These are phyloP conservation scores for Spinacia oleracea DNA, from an alignment of 179 eudicot genomes.

Conservation along the genomic window DNA sequence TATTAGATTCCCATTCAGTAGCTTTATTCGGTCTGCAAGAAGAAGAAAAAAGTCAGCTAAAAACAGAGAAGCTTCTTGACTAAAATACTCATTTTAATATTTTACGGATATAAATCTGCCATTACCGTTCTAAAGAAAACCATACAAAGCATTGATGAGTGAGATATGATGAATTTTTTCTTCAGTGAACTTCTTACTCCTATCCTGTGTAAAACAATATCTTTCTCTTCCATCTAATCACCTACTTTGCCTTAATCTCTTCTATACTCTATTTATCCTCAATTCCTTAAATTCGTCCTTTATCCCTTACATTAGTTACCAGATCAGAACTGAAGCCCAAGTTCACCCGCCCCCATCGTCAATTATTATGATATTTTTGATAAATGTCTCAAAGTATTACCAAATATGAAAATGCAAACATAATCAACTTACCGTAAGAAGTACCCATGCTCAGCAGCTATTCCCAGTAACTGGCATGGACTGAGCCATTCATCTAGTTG, in stretches of 20 bases:
- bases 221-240: background rate
- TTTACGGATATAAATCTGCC: background rate
- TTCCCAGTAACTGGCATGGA: constrained; percentile 65
- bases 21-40: constrained; percentile 59
- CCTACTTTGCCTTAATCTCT: background rate
- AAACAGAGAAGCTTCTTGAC: background rate
- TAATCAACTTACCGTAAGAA: constrained; percentile 51
- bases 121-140: background rate
- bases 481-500: constrained; percentile 71
- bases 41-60: background rate
- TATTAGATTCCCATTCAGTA: constrained; percentile 62
- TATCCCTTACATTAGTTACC: background rate
- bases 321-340: background rate
- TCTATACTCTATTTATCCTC: background rate
- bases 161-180: background rate
- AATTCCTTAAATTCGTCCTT: too few relatives aligned
- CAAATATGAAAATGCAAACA: background rate
- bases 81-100: background rate
- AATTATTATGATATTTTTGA: background rate
- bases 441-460: constrained; percentile 94
- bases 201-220: background rate
- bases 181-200: background rate
- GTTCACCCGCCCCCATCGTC: background rate
- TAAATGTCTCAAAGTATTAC: background rate
- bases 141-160: background rate